Base-by-base conservation (phyloP, 257 asterid species). In the Solanum chaucha region DNA sequence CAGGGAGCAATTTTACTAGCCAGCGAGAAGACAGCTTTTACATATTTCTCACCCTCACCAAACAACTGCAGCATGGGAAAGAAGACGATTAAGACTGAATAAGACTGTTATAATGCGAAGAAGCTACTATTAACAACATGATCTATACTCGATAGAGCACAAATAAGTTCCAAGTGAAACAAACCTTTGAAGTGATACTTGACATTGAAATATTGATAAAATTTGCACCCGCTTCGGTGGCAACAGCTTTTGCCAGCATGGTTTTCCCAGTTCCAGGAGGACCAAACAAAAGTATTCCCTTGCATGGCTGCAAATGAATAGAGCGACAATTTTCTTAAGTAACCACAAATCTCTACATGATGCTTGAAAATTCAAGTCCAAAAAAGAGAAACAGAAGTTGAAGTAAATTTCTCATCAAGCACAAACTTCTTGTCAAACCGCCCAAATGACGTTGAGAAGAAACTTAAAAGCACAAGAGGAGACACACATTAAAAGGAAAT, bases 31-130 rank as follows among this genome's bases (percentile, higher is more conserved):
- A 96, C 98, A 26, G 98, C 97, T 90, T 96, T 95, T 82, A 95
- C 98, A 87, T 94, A 96, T 89, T 96, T 96, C 94, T 95, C 99
- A 24, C 95, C 98, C 94, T 96, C 99, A n/a, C 99, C 99, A 86
- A 96, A 94, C 98, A 95, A 92, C 99, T 96, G 94, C 75, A 89
- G 12, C 71, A 77, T 55, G 86, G 68, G 83, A 46, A 87, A 68
- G 85, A 74, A 71, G 82, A 67, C 30, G n/a, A 72, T 38, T 68
- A 78, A 86, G 84, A 32, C 14, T 71, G 44, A 35, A 5, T 35
- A 35, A 36, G 40, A 36, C 40, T 36, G 40, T 9, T 34, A 15
- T 82, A 35, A 71, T n/a, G 38, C 10, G 24, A 71, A 86, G 59
- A 40, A 40, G 36, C 46, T 70, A 20, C 14, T n/a, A 71, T 28